Evolutionary conservation across 164 flowering plant genomes (phyloP).

Genomic region (Nymphaea colorata): DNA sequence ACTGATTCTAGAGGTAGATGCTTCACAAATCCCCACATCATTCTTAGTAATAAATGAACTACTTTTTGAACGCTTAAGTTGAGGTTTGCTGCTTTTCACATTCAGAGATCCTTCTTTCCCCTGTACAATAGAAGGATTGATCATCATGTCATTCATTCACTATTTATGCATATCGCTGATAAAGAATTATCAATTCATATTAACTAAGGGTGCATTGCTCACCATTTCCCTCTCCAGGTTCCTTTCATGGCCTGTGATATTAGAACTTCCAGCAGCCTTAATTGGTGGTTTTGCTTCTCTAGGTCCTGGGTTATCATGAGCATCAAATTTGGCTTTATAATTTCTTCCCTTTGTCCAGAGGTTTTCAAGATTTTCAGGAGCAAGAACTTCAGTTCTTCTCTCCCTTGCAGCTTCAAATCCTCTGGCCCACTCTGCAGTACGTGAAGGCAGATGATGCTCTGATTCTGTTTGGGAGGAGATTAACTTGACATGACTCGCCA

Average conservation of each 20-base stretch:
- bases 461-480: constrained; percentile 15
- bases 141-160: neutral
- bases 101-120: constrained; percentile 3
- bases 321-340: constrained; percentile 48
- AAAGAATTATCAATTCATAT: neutral
- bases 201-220: neutral
- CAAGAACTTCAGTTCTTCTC: constrained; percentile 92
- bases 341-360: constrained; percentile 94
- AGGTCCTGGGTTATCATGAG: constrained; percentile 19
- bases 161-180: neutral
- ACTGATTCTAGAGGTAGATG: constrained; percentile 6
- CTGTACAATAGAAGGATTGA: constrained; percentile 7
- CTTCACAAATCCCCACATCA: constrained; percentile 2
- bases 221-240: neutral
- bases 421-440: constrained; percentile 73
- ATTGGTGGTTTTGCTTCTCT: neutral
- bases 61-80: constrained; percentile 19
- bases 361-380: constrained; percentile 98
- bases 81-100: constrained; percentile 8
- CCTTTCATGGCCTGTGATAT: neutral
- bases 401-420: constrained; percentile 74
- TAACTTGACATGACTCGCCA: constrained; percentile 6
- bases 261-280: neutral
- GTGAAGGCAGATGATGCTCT: constrained; percentile 17
- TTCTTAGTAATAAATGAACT: constrained; percentile 21